These are phyloP conservation scores for Seiridium unicorne DNA, from an alignment of 2,329 filamentous ascomycete species.

Conservation along the genomic window DNA sequence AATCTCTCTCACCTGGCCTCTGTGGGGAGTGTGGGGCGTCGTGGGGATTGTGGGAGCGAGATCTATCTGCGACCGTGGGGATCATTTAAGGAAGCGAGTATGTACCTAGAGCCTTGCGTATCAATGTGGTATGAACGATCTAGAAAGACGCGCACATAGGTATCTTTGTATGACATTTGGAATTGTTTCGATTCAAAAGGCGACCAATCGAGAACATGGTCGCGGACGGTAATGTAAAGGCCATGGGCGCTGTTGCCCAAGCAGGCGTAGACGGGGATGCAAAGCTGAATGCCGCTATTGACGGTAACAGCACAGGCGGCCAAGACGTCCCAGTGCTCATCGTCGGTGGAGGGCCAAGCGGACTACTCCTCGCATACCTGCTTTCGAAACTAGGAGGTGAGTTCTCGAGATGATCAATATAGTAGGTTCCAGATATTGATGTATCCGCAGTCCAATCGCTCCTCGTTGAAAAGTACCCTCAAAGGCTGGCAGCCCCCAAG, in stretches of 20 bases:
- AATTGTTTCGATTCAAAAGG: too few species aligned
- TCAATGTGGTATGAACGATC: too few species aligned
- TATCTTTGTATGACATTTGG: too few species aligned
- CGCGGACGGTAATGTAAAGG: neutral
- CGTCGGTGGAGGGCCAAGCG: slow-evolving; percentile 32
- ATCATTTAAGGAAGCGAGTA: neutral
- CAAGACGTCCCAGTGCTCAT: slow-evolving; percentile 31
- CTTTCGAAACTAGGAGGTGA: slow-evolving; percentile 26
- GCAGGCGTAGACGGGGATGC: neutral
- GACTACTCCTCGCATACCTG: slow-evolving; percentile 32
- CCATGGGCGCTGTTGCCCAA: neutral
- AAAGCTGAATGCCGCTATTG: neutral
- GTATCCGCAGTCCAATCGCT: slow-evolving; percentile 21
- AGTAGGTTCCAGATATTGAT: slow-evolving; percentile 4
- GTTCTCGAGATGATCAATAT: neutral
- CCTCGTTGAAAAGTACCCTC: slow-evolving; percentile 28
- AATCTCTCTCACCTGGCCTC: neutral
- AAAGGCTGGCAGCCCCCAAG: slow-evolving; percentile 28
- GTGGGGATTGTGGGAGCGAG: neutral
- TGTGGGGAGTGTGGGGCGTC: neutral
- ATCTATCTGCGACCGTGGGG: neutral
- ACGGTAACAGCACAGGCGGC: neutral
- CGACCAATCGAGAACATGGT: neutral
- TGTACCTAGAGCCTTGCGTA: neutral
- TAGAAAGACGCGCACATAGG: too few species aligned